These are phyloP conservation scores for Quillaja saponaria DNA, from an alignment of 306 rosid genomes.

Conservation along the genomic window DNA sequence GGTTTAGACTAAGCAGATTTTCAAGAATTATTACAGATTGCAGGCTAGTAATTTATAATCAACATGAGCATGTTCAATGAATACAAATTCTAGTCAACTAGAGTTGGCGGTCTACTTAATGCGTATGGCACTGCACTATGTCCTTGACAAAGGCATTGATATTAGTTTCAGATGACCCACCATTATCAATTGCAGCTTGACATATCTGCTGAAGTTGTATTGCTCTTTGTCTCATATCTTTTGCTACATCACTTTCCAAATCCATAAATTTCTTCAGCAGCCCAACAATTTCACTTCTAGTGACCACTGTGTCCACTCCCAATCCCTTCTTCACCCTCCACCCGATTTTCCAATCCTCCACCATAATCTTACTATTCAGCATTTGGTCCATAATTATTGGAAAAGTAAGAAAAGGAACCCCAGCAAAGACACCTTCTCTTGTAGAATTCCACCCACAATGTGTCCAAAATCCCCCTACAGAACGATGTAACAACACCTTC, in stretches of 20 bases:
- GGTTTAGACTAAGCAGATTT: no score
- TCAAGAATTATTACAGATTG: no score
- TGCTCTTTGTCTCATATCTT: conserved; percentile 40
- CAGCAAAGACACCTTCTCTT: conserved; percentile 52
- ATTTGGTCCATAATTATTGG: conserved; percentile 54
- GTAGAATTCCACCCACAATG: conserved; percentile 70
- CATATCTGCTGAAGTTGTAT: conserved; percentile 33
- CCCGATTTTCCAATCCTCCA: conserved; percentile 61
- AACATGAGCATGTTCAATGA: no score
- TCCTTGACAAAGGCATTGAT: conserved; percentile 35
- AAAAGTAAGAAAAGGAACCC: conserved; percentile 54
- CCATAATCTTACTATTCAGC: conserved; percentile 35
- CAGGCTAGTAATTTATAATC: no score
- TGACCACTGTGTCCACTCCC: conserved; percentile 34
- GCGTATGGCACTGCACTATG: not conserved
- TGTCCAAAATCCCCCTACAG: conserved; percentile 57
- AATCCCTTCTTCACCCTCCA: conserved; percentile 48
- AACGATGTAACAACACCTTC: conserved; percentile 48
- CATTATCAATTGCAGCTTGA: conserved; percentile 31
- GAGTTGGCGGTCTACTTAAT: no score
- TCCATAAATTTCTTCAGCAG: conserved; percentile 46
- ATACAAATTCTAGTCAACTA: no score
- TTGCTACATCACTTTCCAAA: conserved; percentile 34
- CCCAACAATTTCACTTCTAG: conserved; percentile 34
- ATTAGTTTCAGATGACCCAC: conserved; percentile 44